Percentiles rank a stretch among this genome's conserved stretches.
These are phyloP conservation scores for Blastomyces emzantsi DNA, from an alignment of 2,329 filamentous ascomycete genomes.

Conservation along the genomic window DNA sequence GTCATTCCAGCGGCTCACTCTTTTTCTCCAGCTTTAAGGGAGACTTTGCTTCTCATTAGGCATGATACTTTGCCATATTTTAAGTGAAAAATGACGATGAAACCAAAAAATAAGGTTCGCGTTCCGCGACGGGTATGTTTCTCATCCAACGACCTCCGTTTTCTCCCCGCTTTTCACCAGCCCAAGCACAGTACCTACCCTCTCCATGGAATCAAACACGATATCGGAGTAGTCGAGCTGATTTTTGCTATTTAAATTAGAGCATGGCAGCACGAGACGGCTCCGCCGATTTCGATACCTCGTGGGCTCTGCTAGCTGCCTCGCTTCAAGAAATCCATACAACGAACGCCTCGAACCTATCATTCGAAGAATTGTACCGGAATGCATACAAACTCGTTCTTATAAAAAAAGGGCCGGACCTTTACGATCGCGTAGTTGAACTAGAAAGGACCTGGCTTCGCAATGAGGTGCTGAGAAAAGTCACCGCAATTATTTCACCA, in stretches of 20 bases:
- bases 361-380: conserved; percentile 92
- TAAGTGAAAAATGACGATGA: conserved; percentile 31
- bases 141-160: conserved; percentile 10
- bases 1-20: too few relatives aligned
- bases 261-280: conserved; percentile 47
- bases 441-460: conserved; percentile 79
- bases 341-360: conserved; percentile 80
- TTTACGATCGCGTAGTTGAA: conserved; percentile 71
- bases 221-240: not conserved
- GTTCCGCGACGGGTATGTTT: conserved; percentile 57
- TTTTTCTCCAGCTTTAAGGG: not conserved
- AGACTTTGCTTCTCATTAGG: not conserved
- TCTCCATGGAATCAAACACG: not conserved
- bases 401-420: conserved; percentile 69
- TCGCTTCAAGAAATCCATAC: conserved; percentile 83
- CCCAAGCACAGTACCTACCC: not conserved
- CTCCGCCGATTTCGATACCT: conserved; percentile 70
- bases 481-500: conserved; percentile 61
- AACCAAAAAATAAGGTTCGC: conserved; percentile 55
- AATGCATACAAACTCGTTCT: conserved; percentile 90
- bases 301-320: conserved; percentile 66
- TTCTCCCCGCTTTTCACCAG: conserved; percentile 1
- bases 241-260: conserved; percentile 31
- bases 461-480: conserved; percentile 59
- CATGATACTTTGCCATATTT: not conserved